Evolutionary conservation across 164 flowering plant species (phyloP).

Genomic region (Tetrastigma voinierianum): DNA sequence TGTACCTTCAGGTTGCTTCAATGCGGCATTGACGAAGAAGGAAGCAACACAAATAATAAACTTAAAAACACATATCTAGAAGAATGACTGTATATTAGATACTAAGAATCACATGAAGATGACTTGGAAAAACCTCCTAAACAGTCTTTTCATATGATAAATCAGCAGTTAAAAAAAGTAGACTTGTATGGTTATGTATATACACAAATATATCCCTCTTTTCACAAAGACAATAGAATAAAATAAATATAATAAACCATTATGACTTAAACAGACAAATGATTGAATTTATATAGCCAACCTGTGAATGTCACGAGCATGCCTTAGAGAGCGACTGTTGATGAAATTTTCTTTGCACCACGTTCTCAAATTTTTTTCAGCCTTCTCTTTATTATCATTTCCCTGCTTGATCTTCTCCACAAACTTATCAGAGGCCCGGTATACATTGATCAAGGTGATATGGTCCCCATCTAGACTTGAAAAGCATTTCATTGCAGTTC

Average conservation of each 20-base stretch:
- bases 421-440: conserved; percentile 62
- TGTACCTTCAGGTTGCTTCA: conserved; percentile 79
- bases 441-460: conserved; percentile 75
- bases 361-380: conserved; percentile 60
- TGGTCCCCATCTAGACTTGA: too few relatives aligned
- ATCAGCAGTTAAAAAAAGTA: background rate
- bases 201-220: too few relatives aligned
- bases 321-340: conserved; percentile 74
- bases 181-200: background rate
- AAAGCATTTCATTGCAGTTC: conserved; percentile 63
- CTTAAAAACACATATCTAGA: background rate
- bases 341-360: conserved; percentile 95
- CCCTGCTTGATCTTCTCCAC: conserved; percentile 53
- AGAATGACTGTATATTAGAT: background rate
- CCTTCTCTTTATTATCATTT: conserved; percentile 41
- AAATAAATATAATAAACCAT: background rate
- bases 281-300: conserved; percentile 16
- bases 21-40: conserved; percentile 84
- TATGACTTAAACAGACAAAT: too few relatives aligned
- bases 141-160: background rate
- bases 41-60: conserved; percentile 47
- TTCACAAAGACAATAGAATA: background rate
- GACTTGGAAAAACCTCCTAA: background rate
- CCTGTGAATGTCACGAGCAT: conserved; percentile 93
- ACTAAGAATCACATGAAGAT: background rate